Conservation (phyloP, 257 asterid genomes). For the Ocimum tenuiflorum region DNA sequence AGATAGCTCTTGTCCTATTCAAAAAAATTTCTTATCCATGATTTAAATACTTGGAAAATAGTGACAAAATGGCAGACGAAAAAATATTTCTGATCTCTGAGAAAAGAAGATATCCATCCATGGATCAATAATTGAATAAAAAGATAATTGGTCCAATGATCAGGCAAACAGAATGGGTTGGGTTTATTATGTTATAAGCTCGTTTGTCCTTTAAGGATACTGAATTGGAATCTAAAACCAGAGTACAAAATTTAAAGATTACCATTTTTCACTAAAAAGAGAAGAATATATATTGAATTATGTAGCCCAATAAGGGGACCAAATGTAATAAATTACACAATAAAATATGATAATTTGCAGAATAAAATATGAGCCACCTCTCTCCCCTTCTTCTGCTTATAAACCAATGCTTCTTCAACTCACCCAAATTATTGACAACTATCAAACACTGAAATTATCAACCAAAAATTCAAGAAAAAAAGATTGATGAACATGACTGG, state of each 20-base stretch:
- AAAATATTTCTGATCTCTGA: constrained; percentile 19
- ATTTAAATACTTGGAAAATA: not conserved
- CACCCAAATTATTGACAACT: not conserved
- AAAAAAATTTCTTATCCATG: not conserved
- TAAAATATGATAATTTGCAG: no score
- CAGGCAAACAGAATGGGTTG: constrained; percentile 38
- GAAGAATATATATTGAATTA: constrained; percentile 24
- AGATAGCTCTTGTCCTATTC: not conserved
- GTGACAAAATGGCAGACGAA: not conserved
- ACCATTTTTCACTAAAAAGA: constrained; percentile 8
- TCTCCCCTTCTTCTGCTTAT: constrained; percentile 36
- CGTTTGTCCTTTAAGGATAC: constrained; percentile 47
- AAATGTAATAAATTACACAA: constrained; percentile 31
- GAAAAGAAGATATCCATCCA: constrained; percentile 5
- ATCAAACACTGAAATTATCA: not conserved
- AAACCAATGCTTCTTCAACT: constrained; percentile 21
- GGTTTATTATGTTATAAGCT: constrained; percentile 37
- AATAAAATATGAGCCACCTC: constrained; percentile 38
- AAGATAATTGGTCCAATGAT: constrained; percentile 23
- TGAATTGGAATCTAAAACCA: constrained; percentile 46
- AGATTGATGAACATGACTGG: constrained; percentile 41
- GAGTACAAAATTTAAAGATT: constrained; percentile 10
- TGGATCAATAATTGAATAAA: not conserved
- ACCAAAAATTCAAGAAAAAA: not conserved
- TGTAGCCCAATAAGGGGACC: constrained; percentile 82